phyloP scores from a whole-genome alignment of 164 flowering plant species.

The Vitis vinifera region ASM3070453v1 NC_081818.1:1345001-1345500 shows the following conservation, averaged over 20 bases:
- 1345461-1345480: constrained; percentile 92
- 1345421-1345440: constrained; percentile 73
- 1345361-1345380: constrained; percentile 42
- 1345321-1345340: constrained; percentile 34
- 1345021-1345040: constrained; percentile 1
- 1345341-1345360: constrained; percentile 49
- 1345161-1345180: neutral
- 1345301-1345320: constrained; percentile 18
- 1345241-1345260: neutral
- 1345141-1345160: neutral
- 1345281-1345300: constrained; percentile 19
- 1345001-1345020: constrained; percentile 6
- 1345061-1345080: neutral
- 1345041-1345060: neutral
- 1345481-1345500: constrained; percentile 91
- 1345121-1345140: neutral
- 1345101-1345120: neutral
- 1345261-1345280: neutral
- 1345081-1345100: constrained; percentile 3
- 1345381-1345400: constrained; percentile 77
- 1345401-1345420: constrained; percentile 91
- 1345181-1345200: neutral
- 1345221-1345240: neutral
- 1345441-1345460: constrained; percentile 72
- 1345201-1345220: neutral